These are phyloP conservation scores for Fusarium verrucosum DNA, from an alignment of 2,329 filamentous ascomycete genomes.

Conservation along the genomic window DNA sequence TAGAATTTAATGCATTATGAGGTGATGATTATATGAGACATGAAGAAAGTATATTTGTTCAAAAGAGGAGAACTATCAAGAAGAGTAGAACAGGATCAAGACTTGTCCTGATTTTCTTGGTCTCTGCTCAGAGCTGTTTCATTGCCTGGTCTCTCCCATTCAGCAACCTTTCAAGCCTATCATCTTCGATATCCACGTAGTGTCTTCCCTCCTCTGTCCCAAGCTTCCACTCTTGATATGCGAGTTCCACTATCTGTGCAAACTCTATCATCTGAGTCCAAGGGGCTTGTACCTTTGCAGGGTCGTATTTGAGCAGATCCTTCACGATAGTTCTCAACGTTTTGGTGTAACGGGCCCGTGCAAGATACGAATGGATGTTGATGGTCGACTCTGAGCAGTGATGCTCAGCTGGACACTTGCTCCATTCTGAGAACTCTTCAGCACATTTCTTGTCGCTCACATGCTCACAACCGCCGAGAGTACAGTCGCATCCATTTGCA, in stretches of 20 bases:
- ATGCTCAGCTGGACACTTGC: constrained; percentile 26
- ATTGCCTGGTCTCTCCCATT: neutral
- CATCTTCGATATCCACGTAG: constrained; percentile 48
- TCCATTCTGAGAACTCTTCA: constrained; percentile 14
- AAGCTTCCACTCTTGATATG: constrained; percentile 46
- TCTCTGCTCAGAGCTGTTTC: neutral
- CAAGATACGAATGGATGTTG: constrained; percentile 46
- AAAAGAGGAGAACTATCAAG: neutral
- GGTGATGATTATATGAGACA: neutral
- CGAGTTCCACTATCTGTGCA: constrained; percentile 36
- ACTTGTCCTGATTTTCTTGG: neutral
- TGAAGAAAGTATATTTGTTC: neutral
- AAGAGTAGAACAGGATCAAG: neutral
- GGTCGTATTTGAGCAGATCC: constrained; percentile 40
- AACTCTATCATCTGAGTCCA: constrained; percentile 4
- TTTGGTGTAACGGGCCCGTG: constrained; percentile 43
- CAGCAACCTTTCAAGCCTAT: constrained; percentile 19
- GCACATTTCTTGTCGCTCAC: constrained; percentile 11
- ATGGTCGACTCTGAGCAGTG: constrained; percentile 38
- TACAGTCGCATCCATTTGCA: constrained; percentile 33
- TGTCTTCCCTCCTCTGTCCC: constrained; percentile 44
- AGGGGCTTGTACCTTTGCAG: constrained; percentile 6
- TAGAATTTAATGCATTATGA: neutral
- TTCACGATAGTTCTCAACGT: constrained; percentile 39
- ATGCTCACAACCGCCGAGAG: constrained; percentile 38